Percentiles rank a stretch among this genome's conserved stretches.
Evolutionary conservation across 1,284 basidiomycete species (phyloP).

Genomic region (Rhodotorula sp.): DNA sequence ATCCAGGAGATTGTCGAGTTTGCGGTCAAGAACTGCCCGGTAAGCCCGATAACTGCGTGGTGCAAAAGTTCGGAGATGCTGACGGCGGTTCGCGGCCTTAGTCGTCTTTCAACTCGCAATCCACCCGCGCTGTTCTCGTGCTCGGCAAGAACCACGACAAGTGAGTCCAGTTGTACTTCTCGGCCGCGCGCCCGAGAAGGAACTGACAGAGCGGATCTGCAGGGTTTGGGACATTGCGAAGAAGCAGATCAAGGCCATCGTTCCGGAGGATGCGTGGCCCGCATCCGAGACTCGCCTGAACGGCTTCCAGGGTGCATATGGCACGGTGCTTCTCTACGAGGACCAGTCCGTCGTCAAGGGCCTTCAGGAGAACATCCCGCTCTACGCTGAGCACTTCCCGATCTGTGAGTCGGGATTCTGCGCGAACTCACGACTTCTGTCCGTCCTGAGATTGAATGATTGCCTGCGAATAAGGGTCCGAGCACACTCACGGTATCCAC

Average conservation of each 20-base stretch:
- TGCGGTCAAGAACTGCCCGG: conserved; percentile 52
- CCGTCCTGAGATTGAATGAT: no score
- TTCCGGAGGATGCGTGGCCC: conserved; percentile 37
- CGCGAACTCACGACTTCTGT: no score
- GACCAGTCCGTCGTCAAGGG: conserved; percentile 44
- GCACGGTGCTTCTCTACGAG: conserved; percentile 55
- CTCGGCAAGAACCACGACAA: conserved; percentile 24
- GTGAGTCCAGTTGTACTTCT: background rate
- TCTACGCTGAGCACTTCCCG: conserved; percentile 46
- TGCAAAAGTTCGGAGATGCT: background rate
- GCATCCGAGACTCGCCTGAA: conserved; percentile 42
- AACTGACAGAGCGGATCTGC: background rate
- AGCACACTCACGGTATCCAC: conserved; percentile 44
- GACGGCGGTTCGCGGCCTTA: background rate
- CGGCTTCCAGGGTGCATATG: conserved; percentile 51
- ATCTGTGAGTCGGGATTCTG: background rate
- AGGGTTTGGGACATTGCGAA: conserved; percentile 28
- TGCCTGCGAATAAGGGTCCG: background rate
- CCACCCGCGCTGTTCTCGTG: conserved; percentile 49
- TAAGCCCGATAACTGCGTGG: background rate
- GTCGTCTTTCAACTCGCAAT: conserved; percentile 53
- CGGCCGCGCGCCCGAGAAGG: background rate
- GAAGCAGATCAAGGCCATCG: conserved; percentile 43
- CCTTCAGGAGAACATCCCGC: conserved; percentile 50
- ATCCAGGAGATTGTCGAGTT: conserved; percentile 51